Percentiles rank a stretch among this genome's conserved stretches.
Evolutionary conservation across 371 early-diverging fungal genomes (phyloP).

Genomic region (Mortierella sp.): DNA sequence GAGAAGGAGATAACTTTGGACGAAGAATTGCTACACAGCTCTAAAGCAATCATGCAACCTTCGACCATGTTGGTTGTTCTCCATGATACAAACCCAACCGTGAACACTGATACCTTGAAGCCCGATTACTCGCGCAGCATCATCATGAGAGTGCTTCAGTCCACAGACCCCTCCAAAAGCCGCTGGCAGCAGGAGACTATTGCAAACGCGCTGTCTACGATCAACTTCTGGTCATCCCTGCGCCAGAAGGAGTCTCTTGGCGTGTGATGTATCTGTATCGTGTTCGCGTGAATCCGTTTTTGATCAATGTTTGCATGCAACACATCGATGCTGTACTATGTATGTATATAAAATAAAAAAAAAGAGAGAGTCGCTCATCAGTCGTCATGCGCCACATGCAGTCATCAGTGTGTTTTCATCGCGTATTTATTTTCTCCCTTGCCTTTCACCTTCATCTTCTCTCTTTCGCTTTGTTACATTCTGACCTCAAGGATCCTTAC

Average conservation of each 20-base stretch:
- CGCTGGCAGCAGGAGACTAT: background rate
- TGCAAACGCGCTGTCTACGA: background rate
- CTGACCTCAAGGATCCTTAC: too few relatives aligned
- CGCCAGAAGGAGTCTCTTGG: background rate
- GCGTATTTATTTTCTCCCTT: background rate
- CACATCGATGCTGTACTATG: too few relatives aligned
- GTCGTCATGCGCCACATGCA: too few relatives aligned
- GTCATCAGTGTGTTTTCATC: too few relatives aligned
- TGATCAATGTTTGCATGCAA: too few relatives aligned
- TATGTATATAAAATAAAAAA: slow-evolving; percentile 6
- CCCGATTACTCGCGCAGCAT: background rate
- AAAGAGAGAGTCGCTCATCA: too few relatives aligned
- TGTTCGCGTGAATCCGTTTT: background rate
- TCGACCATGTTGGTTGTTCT: too few relatives aligned
- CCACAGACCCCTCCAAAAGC: background rate
- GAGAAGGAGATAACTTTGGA: too few relatives aligned
- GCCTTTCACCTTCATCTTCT: background rate
- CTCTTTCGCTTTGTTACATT: background rate
- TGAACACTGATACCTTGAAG: too few relatives aligned
- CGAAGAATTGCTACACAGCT: too few relatives aligned
- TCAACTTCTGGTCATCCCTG: slow-evolving; percentile 13
- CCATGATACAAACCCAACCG: too few relatives aligned
- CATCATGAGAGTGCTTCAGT: background rate
- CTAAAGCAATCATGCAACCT: too few relatives aligned
- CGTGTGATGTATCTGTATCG: background rate